Evolutionary conservation across 768 basidiomycete genomes (phyloP), one percentile per base, ranked within the genome.

Genomic region (Phylloporus scabripes): DNA sequence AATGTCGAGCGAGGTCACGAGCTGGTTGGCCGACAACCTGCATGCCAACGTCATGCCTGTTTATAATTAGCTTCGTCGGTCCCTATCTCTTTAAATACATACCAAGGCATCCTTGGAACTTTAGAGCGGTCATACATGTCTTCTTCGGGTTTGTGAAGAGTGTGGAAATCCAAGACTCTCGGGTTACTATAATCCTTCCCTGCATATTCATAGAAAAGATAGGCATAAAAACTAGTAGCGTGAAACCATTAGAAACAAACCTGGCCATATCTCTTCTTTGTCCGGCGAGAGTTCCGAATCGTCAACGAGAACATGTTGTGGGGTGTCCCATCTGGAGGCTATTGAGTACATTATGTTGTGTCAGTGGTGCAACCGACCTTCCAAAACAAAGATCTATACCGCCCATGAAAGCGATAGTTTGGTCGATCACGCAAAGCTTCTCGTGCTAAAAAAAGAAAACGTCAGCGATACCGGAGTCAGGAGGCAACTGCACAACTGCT

Each of bases 21-120:
- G 94, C 92, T 42, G 96, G 96, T 63, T 95, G 93, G 3, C 96
- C 96, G 23, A 97, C 87, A 36, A 98, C 83, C 66, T 99, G 96
- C 74, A 97, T 76, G 0, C 83, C 91, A 33, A 98, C 91, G 64
- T 99, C 96, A 64, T 99, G 96, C 93, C 93, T 94, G 55, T 10
- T 28, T 7, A 10, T 6, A 2, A 18, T 62, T 5, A 53, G 15
- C 12, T 12, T 18, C 31, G 4, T 42, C 9, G 11, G 42, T 23
- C 2, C 5, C 5, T 1, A 48, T 48, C 15, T 36, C 8, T 12
- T 10, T 11, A 40, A 61, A 29, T 14, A 20, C 81, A 50, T 60
- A 93, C 94, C 95, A 99, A 24, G 96, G 93, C 93, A 98, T 97
- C 42, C 96, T 77, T 5, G 93, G 90, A 17, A 89, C 78, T 65